Evolutionary conservation across 2,329 filamentous ascomycete genomes (phyloP), one percentile per base, ranked within the genome.

Genomic region (Penicillium sp.): DNA sequence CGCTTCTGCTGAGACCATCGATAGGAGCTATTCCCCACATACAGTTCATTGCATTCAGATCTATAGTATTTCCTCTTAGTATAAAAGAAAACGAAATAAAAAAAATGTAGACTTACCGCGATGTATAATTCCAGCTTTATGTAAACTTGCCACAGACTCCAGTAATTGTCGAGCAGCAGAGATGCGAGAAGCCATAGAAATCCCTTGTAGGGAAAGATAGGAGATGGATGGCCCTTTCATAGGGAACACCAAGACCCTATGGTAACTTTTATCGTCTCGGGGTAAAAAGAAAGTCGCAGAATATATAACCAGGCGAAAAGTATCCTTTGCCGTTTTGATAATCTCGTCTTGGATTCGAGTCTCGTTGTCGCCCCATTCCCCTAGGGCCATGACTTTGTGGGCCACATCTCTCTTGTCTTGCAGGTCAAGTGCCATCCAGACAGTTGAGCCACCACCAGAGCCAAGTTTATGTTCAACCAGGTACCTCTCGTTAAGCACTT

Each of bases 191-290:
- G 29, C 12, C 29, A 32, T n/a, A 6, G 5, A 13, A 32, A 13
- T 32, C 29, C 12, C 47, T 29, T 12, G 43, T 45, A 57, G 8
- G 33, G 32, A 40, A 44, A 28, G 6, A 44, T 5, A 15, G 35
- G 44, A 24, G 48, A 62, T 45, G 38, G 49, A 54, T 44, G 58
- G 55, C 24, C 58, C 58, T 42, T 50, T 46, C 35, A 57, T 48
- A 29, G 56, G 58, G 47, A 59, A 57, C 29, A 63, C 57, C 24
- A 61, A 40, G 20, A 57, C 54, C 37, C 47, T 51, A 53, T 59
- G 59, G 37, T 56, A 33, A 38, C 48, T 27, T n/a, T 29, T 32
- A 18, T 52, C 42, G 27, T 42, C 28, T 47, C 55, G 46, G 6
- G 40, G 49, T 3, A 61, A 49, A 8, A 53, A 23, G 50, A 63